Evolutionary conservation across 257 asterid genomes (phyloP).

Genomic region (Solanum corneliomulleri): DNA sequence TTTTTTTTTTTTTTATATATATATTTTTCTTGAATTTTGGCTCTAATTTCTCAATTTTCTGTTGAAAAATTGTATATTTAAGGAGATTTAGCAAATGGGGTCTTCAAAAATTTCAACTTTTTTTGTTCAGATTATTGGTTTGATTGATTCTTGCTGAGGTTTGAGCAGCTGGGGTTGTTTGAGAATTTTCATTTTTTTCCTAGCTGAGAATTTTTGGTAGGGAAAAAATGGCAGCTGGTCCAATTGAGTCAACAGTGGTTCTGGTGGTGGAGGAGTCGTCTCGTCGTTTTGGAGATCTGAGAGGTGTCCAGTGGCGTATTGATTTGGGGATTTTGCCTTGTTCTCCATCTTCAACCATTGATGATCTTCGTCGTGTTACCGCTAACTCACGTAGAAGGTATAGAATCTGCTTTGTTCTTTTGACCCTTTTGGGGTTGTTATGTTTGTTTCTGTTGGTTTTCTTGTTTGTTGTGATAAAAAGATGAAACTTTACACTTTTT

Average conservation of each 20-base stretch:
- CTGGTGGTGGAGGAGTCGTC: not conserved
- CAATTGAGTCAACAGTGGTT: not conserved
- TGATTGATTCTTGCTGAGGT: not conserved
- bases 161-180: not conserved
- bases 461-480: not conserved
- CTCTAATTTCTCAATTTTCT: not conserved
- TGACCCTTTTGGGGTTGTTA: not conserved
- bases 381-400: slow-evolving; percentile 95
- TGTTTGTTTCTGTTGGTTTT: not conserved
- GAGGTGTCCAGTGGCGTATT: slow-evolving; percentile 94
- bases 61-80: not conserved
- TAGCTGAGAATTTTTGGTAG: not conserved
- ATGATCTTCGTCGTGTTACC: slow-evolving; percentile 77
- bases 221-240: not conserved
- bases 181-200: not conserved
- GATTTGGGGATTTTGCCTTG: slow-evolving; percentile 87
- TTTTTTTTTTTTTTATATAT: not conserved
- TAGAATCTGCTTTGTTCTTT: not conserved
- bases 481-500: not conserved
- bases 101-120: not conserved
- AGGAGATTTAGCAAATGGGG: not conserved
- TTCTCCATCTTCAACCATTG: slow-evolving; percentile 50
- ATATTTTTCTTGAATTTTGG: not conserved
- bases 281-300: slow-evolving; percentile 38
- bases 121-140: not conserved